Evolutionary conservation across 1,284 basidiomycete species (phyloP), one percentile per base, ranked within the genome.

Genomic region (Leccinum ponderosum): DNA sequence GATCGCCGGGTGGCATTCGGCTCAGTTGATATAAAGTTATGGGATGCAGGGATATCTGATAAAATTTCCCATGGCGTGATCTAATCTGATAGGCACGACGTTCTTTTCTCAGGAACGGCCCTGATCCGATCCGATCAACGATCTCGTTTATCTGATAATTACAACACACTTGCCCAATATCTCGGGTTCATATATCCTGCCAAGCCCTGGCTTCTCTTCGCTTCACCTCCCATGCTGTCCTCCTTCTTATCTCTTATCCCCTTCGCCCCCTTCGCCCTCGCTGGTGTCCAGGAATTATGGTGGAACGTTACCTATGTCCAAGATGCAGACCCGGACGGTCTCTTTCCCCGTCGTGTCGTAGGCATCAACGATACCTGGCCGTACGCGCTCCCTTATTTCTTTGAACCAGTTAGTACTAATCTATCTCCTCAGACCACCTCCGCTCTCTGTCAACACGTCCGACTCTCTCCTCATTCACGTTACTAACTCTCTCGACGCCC

Each of bases 361-460:
- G 95, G 94, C 59, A 85, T 97, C 58, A 97, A 97, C 72, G 86
- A 87, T 17, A 89, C 91, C 4, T 97, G 95, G 95, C 95, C 95
- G 89, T 94, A 75, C 76, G 92, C 81, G 7, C 2, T 58, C 17
- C 3, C 37, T 0, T 2, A 31, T 53, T 29, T 8, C 57, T 14
- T 25, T 9, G 12, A 12, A 5, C 2, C n/a, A 12, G 6, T 15
- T 4, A 17, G 7, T 47, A 33, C 15, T 20, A 4, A 35, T 20
- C 9, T n/a, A 11, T 20, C 33, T 35, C 20, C 48, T 6, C 69
- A 93, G 91, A 33, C 93, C 92, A 2, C 94, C 94, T 4, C 86
- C 93, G 0, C 77, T 95, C 62, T 83, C 87, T 55, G 83, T 94
- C n/a, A 82, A 81, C 64, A 83, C 84, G 14, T 84, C 83, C 22